A percentile compares a stretch with the other conserved stretches of the same genome.
These are phyloP conservation scores for Dissophora globulifera DNA, from an alignment of 192 early-diverging fungal genomes.

Conservation along the genomic window DNA sequence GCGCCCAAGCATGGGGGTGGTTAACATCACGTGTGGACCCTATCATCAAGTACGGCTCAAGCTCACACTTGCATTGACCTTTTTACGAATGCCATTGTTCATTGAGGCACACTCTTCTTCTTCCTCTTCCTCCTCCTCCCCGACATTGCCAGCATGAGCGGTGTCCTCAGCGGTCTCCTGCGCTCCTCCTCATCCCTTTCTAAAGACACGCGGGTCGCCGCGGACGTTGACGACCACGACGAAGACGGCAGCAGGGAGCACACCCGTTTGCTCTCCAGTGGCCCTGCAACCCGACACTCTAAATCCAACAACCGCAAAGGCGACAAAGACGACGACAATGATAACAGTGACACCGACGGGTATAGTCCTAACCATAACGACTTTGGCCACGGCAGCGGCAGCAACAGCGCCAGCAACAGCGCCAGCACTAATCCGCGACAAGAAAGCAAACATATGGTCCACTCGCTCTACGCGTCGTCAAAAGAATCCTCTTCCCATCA, in stretches of 20 bases:
- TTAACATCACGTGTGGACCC: too few relatives aligned
- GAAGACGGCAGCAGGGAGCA: conserved; percentile 32
- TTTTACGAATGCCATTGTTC: neutral
- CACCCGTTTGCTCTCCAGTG: conserved; percentile 7
- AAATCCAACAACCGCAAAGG: too few relatives aligned
- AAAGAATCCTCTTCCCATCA: conserved; percentile 9
- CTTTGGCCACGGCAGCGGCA: neutral
- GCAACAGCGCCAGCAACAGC: neutral
- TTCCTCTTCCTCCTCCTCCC: neutral
- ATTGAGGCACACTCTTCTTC: neutral
- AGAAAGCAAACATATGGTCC: conserved; percentile 22
- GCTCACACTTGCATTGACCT: too few relatives aligned
- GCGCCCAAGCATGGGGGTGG: too few relatives aligned
- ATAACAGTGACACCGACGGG: too few relatives aligned
- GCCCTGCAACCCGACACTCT: neutral
- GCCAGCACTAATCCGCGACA: conserved; percentile 3
- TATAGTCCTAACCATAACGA: too few relatives aligned
- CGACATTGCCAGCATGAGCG: conserved; percentile 13
- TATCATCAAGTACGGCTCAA: too few relatives aligned
- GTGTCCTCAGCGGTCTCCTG: neutral
- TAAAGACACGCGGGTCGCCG: neutral
- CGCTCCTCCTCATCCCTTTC: neutral
- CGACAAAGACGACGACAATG: too few relatives aligned
- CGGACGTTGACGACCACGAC: conserved; percentile 13
- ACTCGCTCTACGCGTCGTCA: conserved; percentile 36